phyloP scores from a whole-genome alignment of 202 grass and related monocot species.

The Saccharum hybrid region DNA sequence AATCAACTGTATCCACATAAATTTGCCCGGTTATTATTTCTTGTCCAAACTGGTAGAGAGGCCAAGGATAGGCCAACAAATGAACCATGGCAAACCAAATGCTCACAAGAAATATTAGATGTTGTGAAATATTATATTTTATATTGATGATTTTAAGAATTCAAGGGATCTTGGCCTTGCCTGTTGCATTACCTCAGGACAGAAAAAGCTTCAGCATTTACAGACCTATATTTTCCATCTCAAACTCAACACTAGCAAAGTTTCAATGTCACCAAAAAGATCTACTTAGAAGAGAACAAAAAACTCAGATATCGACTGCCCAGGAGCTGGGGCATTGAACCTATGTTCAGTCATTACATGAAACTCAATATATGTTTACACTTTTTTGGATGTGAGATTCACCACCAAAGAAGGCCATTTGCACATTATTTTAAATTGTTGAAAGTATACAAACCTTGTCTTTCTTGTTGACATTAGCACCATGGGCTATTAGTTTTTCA shows the following conservation, averaged over 20 bases:
- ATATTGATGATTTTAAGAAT: neutral
- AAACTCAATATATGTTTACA: neutral
- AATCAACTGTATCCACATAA: neutral
- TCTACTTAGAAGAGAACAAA: too few relatives aligned
- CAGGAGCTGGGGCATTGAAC: neutral
- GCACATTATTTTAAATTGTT: neutral
- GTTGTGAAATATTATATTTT: neutral
- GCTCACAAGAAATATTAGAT: neutral
- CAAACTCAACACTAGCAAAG: neutral
- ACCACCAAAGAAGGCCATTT: neutral
- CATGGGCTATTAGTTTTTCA: constrained; percentile 65
- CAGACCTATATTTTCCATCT: neutral
- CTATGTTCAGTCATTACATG: neutral
- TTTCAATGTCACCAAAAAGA: neutral
- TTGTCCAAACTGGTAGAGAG: neutral
- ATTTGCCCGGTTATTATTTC: neutral
- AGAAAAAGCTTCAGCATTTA: neutral
- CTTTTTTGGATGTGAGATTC: neutral
- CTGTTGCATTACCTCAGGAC: neutral
- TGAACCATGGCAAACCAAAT: neutral
- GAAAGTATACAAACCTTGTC: constrained; percentile 69
- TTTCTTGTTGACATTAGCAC: constrained; percentile 90
- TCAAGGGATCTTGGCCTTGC: neutral
- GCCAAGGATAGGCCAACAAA: neutral
- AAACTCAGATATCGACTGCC: neutral